phyloP scores from a whole-genome alignment of 345 rosid genomes.

The Boechera divaricarpa region DNA sequence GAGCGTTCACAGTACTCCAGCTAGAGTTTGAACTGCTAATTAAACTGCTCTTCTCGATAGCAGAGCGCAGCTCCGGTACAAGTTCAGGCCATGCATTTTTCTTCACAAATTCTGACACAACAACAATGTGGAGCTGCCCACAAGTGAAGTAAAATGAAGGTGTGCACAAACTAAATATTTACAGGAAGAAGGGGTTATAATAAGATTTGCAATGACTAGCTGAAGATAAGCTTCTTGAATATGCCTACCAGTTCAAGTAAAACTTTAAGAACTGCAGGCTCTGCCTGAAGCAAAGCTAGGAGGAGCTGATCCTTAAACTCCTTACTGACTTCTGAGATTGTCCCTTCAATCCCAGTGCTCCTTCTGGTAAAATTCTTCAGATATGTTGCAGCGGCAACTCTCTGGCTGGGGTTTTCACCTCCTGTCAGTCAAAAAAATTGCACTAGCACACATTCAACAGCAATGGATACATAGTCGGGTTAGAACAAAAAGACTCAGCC shows the following conservation, averaged over 20 bases:
- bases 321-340: conserved; percentile 54
- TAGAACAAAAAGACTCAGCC: not conserved
- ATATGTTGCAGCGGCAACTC: conserved; percentile 79
- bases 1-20: conserved; percentile 66
- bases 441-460: conserved; percentile 7
- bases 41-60: conserved; percentile 65
- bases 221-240: conserved; percentile 7
- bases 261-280: conserved; percentile 69
- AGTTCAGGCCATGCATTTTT: conserved; percentile 82
- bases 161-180: not conserved
- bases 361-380: conserved; percentile 71
- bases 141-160: conserved; percentile 16
- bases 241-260: conserved; percentile 72
- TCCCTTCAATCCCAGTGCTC: conserved; percentile 46
- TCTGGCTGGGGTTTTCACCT: conserved; percentile 63
- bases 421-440: conserved; percentile 45
- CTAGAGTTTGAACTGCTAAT: conserved; percentile 47
- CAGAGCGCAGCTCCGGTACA: conserved; percentile 63
- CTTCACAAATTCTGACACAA: conserved; percentile 68
- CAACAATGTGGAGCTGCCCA: conserved; percentile 67
- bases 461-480: not conserved
- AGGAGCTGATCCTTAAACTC: conserved; percentile 81
- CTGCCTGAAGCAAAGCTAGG: conserved; percentile 65
- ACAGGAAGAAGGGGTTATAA: not conserved
- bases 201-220: conserved; percentile 5